Evolutionary conservation across 495 filamentous ascomycete species (phyloP).

Genomic region (Neurospora terricola): DNA sequence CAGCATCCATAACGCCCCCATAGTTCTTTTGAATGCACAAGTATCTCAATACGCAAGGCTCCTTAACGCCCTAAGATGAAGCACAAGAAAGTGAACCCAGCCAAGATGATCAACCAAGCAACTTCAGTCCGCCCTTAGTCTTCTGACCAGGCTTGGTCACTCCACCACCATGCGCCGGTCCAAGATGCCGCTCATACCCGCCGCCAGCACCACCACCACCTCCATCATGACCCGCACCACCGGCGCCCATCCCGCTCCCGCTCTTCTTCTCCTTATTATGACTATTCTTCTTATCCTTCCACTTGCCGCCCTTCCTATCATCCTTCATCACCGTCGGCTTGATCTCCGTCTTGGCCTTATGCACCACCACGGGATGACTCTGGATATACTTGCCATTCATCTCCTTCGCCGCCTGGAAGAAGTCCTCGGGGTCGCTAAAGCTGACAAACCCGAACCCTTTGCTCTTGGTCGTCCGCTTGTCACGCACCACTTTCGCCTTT

Average conservation of each 20-base stretch:
- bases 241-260: constrained; percentile 19
- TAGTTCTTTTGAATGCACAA: background rate
- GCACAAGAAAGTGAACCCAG: background rate
- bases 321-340: constrained; percentile 49
- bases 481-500: constrained; percentile 89
- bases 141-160: constrained; percentile 69
- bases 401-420: constrained; percentile 87
- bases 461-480: constrained; percentile 90
- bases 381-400: constrained; percentile 99
- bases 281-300: constrained; percentile 23
- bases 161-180: constrained; percentile 47
- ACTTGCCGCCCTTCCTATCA: constrained; percentile 24
- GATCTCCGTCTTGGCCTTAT: constrained; percentile 84
- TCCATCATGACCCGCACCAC: constrained; percentile 19
- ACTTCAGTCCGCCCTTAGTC: constrained; percentile 67
- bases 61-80: background rate
- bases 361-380: constrained; percentile 80
- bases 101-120: constrained; percentile 52
- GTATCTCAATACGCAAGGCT: background rate
- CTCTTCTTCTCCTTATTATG: constrained; percentile 25
- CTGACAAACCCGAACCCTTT: constrained; percentile 95
- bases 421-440: constrained; percentile 91
- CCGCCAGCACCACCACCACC: constrained; percentile 14
- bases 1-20: background rate
- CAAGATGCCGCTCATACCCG: constrained; percentile 34